phyloP scores from a whole-genome alignment of 2,329 filamentous ascomycete genomes.

The Paraphaeosphaeria minitans region DNA sequence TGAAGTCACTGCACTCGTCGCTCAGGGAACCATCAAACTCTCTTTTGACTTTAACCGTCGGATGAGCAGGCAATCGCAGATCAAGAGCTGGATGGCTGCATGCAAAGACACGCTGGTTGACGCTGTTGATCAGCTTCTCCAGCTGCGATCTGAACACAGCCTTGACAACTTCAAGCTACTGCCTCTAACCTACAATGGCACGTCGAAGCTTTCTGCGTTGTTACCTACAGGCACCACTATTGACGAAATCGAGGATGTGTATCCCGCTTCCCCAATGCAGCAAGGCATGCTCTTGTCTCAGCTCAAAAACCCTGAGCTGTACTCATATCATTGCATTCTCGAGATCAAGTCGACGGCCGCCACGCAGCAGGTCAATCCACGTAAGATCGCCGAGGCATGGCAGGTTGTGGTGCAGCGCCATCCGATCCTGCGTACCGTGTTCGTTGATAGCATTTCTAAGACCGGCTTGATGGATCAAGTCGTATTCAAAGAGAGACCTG shows the following conservation, averaged over 20 bases:
- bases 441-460: constrained; percentile 42
- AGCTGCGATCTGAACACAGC: constrained; percentile 31
- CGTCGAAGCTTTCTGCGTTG: constrained; percentile 24
- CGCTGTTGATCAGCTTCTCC: constrained; percentile 36
- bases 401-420: constrained; percentile 43
- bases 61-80: constrained; percentile 36
- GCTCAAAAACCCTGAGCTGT: constrained; percentile 35
- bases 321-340: constrained; percentile 38
- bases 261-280: constrained; percentile 40
- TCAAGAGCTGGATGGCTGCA: constrained; percentile 36
- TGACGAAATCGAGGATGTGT: constrained; percentile 36
- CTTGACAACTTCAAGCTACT: constrained; percentile 38
- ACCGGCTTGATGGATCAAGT: constrained; percentile 41
- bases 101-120: constrained; percentile 37
- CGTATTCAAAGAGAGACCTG: constrained; percentile 35
- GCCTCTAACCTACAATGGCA: constrained; percentile 39
- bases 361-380: constrained; percentile 23
- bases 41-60: constrained; percentile 40
- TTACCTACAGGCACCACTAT: constrained; percentile 27
- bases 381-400: constrained; percentile 40
- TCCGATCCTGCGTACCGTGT: constrained; percentile 37
- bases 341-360: constrained; percentile 31
- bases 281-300: constrained; percentile 38
- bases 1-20: constrained; percentile 37
- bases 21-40: constrained; percentile 38